Percentiles rank a stretch among this genome's conserved stretches.
Conservation (phyloP, 179 eudicot genomes). For the Gypsophila paniculata region DNA sequence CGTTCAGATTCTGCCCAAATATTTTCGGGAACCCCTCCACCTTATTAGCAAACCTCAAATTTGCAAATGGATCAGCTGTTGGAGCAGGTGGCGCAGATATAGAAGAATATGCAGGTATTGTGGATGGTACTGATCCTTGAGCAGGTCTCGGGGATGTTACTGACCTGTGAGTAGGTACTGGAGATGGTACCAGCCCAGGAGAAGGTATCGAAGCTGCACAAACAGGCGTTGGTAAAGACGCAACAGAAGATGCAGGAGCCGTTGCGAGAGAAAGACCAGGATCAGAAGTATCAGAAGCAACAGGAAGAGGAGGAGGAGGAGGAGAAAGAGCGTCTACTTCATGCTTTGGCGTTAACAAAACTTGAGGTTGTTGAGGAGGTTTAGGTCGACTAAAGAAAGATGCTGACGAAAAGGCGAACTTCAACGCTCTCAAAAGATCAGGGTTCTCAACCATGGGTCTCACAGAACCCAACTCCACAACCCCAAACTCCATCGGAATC, state of each 20-base stretch:
- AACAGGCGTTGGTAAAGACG: background rate
- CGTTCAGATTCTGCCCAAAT: slow-evolving; percentile 63
- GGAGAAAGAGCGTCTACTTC: slow-evolving; percentile 2
- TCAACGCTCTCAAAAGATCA: slow-evolving; percentile 52
- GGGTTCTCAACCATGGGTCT: slow-evolving; percentile 49
- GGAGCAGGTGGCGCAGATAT: slow-evolving; percentile 17
- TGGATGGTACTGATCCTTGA: background rate
- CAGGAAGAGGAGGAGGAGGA: background rate
- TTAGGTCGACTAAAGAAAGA: slow-evolving; percentile 30
- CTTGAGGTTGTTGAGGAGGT: background rate
- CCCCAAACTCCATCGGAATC: slow-evolving; percentile 78
- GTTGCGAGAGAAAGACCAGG: background rate
- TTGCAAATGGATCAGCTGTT: slow-evolving; percentile 16
- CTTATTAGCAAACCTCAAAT: slow-evolving; percentile 29
- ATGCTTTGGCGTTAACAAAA: slow-evolving; percentile 9
- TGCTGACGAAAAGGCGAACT: slow-evolving; percentile 43
- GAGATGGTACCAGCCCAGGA: background rate
- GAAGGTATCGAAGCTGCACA: background rate
- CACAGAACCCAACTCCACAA: slow-evolving; percentile 84
- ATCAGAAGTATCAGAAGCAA: background rate
- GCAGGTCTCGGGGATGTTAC: background rate
- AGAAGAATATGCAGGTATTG: background rate
- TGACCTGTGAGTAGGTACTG: background rate
- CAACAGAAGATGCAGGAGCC: background rate
- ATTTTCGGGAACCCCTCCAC: slow-evolving; percentile 44